These are phyloP conservation scores for Cucurbita moschata DNA, from an alignment of 306 rosid species.

Conservation along the genomic window DNA sequence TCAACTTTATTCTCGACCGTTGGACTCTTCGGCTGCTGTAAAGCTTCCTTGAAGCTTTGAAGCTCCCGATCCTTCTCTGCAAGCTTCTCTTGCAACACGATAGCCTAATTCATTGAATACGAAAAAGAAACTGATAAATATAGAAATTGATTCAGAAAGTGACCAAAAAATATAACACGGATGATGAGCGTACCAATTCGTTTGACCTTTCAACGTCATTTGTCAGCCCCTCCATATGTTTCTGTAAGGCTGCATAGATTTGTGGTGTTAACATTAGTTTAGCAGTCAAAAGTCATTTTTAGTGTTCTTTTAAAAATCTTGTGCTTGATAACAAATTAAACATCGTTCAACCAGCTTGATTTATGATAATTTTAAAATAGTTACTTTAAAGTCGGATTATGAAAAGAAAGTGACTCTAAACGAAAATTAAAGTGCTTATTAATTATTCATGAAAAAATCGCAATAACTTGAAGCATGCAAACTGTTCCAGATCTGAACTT, in stretches of 20 bases:
- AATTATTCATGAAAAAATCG: not conserved
- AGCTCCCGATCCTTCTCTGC: conserved; percentile 54
- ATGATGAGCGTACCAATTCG: conserved; percentile 57
- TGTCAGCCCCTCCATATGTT: conserved; percentile 65
- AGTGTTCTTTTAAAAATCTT: no score
- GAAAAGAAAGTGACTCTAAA: no score
- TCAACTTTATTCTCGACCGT: conserved; percentile 22
- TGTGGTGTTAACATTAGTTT: not conserved
- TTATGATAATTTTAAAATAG: no score
- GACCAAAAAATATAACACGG: not conserved
- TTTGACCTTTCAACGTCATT: conserved; percentile 89
- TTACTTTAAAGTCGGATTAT: not conserved
- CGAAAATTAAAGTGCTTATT: no score
- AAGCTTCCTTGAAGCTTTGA: conserved; percentile 34
- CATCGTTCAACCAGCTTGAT: no score
- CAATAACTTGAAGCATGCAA: not conserved
- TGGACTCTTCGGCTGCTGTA: conserved; percentile 27
- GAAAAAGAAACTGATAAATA: not conserved
- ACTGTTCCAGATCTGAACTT: not conserved
- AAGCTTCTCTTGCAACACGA: conserved; percentile 52
- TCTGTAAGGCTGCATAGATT: conserved; percentile 46
- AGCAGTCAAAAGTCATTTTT: not conserved
- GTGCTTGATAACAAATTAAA: not conserved
- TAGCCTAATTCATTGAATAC: conserved; percentile 25
- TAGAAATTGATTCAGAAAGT: not conserved